A percentile compares a stretch with the other conserved stretches of the same genome.
These are phyloP conservation scores for Calonectria montana DNA, from an alignment of 2,329 filamentous ascomycete genomes.

Conservation along the genomic window DNA sequence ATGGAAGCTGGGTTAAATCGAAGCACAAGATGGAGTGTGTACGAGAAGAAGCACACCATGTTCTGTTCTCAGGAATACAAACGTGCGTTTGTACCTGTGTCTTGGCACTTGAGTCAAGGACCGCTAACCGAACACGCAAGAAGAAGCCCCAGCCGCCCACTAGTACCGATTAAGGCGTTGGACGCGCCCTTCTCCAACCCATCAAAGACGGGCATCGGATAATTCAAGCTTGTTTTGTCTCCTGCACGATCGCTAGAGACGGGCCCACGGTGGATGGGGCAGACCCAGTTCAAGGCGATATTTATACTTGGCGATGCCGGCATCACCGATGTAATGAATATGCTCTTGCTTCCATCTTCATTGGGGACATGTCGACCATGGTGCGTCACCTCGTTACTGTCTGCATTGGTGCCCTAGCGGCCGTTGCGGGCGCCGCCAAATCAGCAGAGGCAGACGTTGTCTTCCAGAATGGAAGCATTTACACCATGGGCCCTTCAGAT, in stretches of 20 bases:
- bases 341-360: neutral
- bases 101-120: neutral
- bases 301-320: neutral
- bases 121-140: neutral
- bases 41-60: neutral
- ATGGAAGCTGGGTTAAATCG: neutral
- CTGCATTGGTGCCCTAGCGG: constrained; percentile 28
- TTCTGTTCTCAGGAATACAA: neutral
- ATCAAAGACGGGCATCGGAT: neutral
- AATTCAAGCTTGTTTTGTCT: neutral
- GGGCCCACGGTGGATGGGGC: neutral
- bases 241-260: neutral
- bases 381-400: constrained; percentile 4
- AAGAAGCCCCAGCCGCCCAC: neutral
- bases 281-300: neutral
- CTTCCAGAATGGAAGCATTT: constrained; percentile 43
- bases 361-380: neutral
- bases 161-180: neutral
- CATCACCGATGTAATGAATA: neutral
- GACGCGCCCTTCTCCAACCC: neutral
- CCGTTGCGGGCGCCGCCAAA: constrained; percentile 10
- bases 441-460: constrained; percentile 35
- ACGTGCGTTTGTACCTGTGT: neutral
- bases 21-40: neutral
- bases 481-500: constrained; percentile 34